A percentile compares a stretch with the other conserved stretches of the same genome.
These are phyloP conservation scores for Chrysanthemum lavandulifolium DNA, from an alignment of 129 eudicot species.

Conservation along the genomic window DNA sequence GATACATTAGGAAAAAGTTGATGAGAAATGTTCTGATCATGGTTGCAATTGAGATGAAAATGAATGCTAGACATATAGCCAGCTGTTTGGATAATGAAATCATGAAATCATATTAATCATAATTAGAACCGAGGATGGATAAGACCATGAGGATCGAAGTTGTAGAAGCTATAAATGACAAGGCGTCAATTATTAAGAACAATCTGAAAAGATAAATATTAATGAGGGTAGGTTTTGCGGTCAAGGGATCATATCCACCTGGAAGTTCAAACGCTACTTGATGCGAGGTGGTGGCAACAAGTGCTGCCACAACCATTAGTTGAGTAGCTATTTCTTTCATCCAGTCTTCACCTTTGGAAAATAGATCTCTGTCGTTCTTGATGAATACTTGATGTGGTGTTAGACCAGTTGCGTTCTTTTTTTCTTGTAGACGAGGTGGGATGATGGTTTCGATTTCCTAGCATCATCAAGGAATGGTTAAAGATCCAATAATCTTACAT, in stretches of 20 bases:
- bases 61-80: background rate
- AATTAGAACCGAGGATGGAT: slow-evolving; percentile 2
- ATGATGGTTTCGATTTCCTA: background rate
- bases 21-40: background rate
- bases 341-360: slow-evolving; percentile 6
- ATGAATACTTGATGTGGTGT: background rate
- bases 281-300: background rate
- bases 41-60: background rate
- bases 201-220: background rate
- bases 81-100: background rate
- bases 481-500: background rate
- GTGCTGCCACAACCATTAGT: background rate
- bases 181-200: background rate
- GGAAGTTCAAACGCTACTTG: background rate
- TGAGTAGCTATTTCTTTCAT: slow-evolving; percentile 11
- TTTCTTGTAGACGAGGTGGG: background rate
- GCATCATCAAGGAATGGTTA: background rate
- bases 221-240: background rate
- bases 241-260: background rate
- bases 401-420: slow-evolving; percentile 1
- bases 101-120: background rate
- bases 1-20: background rate
- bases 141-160: background rate
- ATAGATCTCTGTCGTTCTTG: background rate
- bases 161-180: slow-evolving; percentile 3